Base-by-base conservation (phyloP, 2,329 filamentous ascomycete genomes). In the Fonsecaea multimorphosa region DNA sequence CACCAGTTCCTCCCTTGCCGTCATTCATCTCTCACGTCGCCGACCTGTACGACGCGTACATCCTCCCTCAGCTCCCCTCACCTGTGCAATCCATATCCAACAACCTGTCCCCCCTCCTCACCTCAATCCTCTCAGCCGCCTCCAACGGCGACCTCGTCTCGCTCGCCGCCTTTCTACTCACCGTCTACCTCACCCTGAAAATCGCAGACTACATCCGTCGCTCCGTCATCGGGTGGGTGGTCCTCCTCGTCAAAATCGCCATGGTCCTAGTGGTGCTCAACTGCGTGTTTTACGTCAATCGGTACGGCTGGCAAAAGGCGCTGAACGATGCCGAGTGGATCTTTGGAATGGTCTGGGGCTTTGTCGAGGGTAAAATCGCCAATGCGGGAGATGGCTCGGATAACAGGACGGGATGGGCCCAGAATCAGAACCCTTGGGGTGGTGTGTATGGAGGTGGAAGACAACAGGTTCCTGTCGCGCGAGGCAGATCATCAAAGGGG, bases 81-180 rank as follows among this genome's bases (percentile, higher is more conserved):
- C 63, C 67, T 49, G 44, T 72, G 12, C 61, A 72, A 63, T 68
- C 58, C 53, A 55, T 67, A 61, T 68, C 69, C 40, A 49, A 62
- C 24, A 68, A 60, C 61, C 61, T 69, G 44, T 66, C 69, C 32
- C 68, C 65, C 34, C 36, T 69, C 1, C 74, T 85, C 19, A 74
- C 72, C 38, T 75, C 81, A 7, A 71, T 64, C 77, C 1, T 73
- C 74, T 11, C 63, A 1, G 63, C 66, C 34, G 58, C 67, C 1
- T 58, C 65, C 31, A 56, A 60, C 29, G 67, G 66, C 29, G 67
- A 71, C 58, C 46, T 72, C 16, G 63, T 66, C 38, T 69, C 68
- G 14, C 61, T 72, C 3, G 66, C 67, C 38, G 65, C 67, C 4
- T 67, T 71, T 36, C 58, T 72, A 7, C 38, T 70, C 14, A 58